Base-by-base conservation (phyloP, 179 eudicot species). In the Gypsophila paniculata region DNA sequence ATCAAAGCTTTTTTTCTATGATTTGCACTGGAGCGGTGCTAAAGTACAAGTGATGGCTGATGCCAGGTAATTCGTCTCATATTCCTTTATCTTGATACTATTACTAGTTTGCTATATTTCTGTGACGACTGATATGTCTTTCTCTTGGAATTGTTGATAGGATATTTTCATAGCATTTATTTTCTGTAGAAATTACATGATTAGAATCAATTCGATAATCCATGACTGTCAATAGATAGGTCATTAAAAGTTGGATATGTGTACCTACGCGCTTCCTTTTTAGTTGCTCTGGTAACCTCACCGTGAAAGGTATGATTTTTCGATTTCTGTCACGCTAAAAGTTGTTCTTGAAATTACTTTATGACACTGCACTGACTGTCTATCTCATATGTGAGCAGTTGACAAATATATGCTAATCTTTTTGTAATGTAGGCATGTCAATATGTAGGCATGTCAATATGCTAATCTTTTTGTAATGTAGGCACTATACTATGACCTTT, bases 21-120 rank as follows among this genome's bases (percentile, higher is more conserved):
- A 93, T 81, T 82, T 93, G 72, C 86, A 89, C 74, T 87, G 89
- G 54, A 36, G 69, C 59, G 90, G 90, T 81, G 88, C 82, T 39
- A 93, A 93, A 76, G 88, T 93, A 68, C 98, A 93, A 91, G 84
- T 93, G 42, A 91, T 93, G 96, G 84, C 93, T 39, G 96, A 89
- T 87, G 94, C 91, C 71, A 89, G 96, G 98, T 93, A 83, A 63
- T 61, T 36, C n/a, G 44, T 61, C 51, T 39, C 57, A 22, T 49
- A 48, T 39, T 38, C 44, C 57, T 23, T 34, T 36, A 57, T 63
- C 19, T 54, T 38, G 9, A 22, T 25, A 38, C 11, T 22, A 6
- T 66, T 21, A 51, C 46, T 9, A 9, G 11, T 42, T 42, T 49
- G n/a, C 1, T 26, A 11, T 8, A 8, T 42, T 49, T 4, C 3